Evolutionary conservation across 257 asterid genomes (phyloP), one percentile per base, ranked within the genome.

Genomic region (Solanum tacnaense): DNA sequence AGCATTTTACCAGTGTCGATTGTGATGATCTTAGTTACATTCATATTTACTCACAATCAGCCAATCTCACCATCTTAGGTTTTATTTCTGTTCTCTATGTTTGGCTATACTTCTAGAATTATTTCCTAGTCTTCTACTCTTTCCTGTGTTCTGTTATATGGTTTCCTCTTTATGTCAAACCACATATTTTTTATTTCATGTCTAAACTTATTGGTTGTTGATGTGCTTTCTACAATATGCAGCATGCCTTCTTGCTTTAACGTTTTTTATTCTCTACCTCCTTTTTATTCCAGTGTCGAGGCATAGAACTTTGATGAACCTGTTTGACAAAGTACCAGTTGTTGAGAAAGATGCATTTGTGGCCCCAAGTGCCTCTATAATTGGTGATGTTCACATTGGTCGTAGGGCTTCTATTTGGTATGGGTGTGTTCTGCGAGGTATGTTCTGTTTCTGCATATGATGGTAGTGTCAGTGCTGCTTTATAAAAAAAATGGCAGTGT

Each of bases 341-440:
- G 94, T 94, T 89, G 94, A 93, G 81, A 94, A 91, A 93, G 93
- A 89, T 49, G 98, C 98, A 35, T 96, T 96, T 92, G 96, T 96
- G 87, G 99, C 99, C 83, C 99, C 98, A 10, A 95, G 94, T 91
- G 98, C 99, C 52, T 95, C 99, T 84, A 71, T 96, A 58, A 89
- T 89, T 86, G 99, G 99, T 38, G 95, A 96, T 89, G 98, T 96
- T 87, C 91, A 89, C 86, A 92, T 96, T 86, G 98, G 98, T 49
- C 92, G 90, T 8, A 89, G 89, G 89, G 94, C 99, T 81, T 96
- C 99, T 86, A 93, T 96, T 89, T 96, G 99, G 98, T 96, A 96
- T 84, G 99, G 99, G 83, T 96, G 99, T 87, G 97, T 95, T 86
- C 92, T 96, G 56, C 93, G 99, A 92, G 99, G 99, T 96, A 91